A percentile compares a stretch with the other conserved stretches of the same genome.
phyloP scores from a whole-genome alignment of 805 yeast species.

The Starmera amethionina region DNA sequence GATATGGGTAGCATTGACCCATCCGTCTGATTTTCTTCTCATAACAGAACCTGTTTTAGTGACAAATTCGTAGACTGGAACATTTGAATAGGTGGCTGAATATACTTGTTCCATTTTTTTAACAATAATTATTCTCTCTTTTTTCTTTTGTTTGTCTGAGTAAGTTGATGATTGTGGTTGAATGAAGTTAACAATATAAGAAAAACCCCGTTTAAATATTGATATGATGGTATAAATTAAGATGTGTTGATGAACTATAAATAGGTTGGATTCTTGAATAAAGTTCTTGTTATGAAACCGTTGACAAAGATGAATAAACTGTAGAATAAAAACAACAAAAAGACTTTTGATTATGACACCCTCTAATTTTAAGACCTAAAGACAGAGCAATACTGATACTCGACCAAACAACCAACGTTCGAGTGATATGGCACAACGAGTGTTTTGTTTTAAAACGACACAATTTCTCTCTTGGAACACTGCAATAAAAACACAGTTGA shows the following conservation, averaged over 20 bases:
- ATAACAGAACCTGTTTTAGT: slow-evolving; percentile 63
- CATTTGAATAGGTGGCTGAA: slow-evolving; percentile 72
- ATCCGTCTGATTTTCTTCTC: slow-evolving; percentile 68
- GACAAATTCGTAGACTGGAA: slow-evolving; percentile 73
- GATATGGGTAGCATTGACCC: slow-evolving; percentile 94
- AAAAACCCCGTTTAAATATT: background rate
- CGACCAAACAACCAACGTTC: too few relatives aligned
- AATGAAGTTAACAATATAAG: background rate
- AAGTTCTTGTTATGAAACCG: too few relatives aligned
- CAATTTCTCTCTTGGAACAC: too few relatives aligned
- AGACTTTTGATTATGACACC: too few relatives aligned
- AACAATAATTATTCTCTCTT: background rate
- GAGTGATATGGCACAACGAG: too few relatives aligned
- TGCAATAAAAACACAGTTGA: too few relatives aligned
- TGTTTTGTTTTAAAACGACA: too few relatives aligned
- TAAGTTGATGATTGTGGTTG: background rate
- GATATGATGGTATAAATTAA: background rate
- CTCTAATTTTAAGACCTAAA: background rate
- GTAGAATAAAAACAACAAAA: too few relatives aligned
- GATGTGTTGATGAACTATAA: too few relatives aligned
- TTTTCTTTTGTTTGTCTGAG: background rate
- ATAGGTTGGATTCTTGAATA: too few relatives aligned
- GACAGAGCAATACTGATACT: background rate
- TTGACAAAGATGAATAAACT: too few relatives aligned
- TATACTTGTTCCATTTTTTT: slow-evolving; percentile 34